phyloP scores from a whole-genome alignment of 2,329 filamentous ascomycete species.

The Shiraia bambusicola region DNA sequence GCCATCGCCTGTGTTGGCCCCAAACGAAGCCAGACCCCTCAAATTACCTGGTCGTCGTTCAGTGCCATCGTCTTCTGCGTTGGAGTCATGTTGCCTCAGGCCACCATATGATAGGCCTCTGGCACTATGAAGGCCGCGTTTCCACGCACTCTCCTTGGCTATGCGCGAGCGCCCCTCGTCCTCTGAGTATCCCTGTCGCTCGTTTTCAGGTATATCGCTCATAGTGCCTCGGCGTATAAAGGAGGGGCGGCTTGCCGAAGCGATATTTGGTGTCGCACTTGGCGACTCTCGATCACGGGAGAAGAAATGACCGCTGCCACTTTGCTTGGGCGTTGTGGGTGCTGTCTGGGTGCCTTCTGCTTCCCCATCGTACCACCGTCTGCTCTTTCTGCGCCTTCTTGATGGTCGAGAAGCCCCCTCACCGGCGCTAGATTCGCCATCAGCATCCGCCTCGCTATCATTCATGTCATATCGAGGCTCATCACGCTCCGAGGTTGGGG shows the following conservation, averaged over 20 bases:
- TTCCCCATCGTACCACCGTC: constrained; percentile 52
- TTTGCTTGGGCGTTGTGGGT: constrained; percentile 64
- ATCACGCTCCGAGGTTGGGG: constrained; percentile 53
- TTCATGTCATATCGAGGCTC: constrained; percentile 55
- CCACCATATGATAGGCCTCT: constrained; percentile 51
- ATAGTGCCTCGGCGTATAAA: constrained; percentile 57
- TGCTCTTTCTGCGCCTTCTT: constrained; percentile 66
- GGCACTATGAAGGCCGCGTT: constrained; percentile 50
- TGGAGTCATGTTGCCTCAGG: constrained; percentile 37
- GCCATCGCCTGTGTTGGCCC: constrained; percentile 39
- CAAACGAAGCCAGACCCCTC: constrained; percentile 51
- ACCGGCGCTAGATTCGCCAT: constrained; percentile 83
- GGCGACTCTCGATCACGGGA: constrained; percentile 48
- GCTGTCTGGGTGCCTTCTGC: constrained; percentile 60
- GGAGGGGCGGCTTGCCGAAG: constrained; percentile 42
- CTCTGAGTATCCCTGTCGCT: constrained; percentile 51
- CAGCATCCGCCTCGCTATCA: constrained; percentile 72
- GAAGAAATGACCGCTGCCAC: constrained; percentile 52
- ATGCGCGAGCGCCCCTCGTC: constrained; percentile 54
- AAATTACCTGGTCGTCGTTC: constrained; percentile 48
- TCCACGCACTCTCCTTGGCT: constrained; percentile 49
- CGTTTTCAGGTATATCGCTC: constrained; percentile 50
- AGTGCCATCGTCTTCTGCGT: constrained; percentile 35
- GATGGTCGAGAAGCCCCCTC: constrained; percentile 54
- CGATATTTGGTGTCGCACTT: constrained; percentile 30